Evolutionary conservation across 352 stramenopile genomes (phyloP).

Genomic region (Proteromonas lacertae): DNA sequence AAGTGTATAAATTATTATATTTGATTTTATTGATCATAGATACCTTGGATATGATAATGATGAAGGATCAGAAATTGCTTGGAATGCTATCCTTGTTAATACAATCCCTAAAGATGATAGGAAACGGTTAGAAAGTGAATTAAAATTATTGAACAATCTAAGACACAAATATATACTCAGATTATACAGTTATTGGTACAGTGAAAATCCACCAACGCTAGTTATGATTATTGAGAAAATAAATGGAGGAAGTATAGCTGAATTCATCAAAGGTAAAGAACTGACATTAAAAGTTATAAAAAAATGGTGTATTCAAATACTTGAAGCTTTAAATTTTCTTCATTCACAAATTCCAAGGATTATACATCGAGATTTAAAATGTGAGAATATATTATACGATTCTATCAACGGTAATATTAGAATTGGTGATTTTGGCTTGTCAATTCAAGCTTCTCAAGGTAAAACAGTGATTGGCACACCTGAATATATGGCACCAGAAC

Average conservation of each 20-base stretch:
- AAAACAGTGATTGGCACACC: conserved; percentile 78
- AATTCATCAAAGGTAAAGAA: conserved; percentile 81
- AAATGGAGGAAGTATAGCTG: conserved; percentile 32
- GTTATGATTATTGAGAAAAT: conserved; percentile 98
- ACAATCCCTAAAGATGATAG: conserved; percentile 65
- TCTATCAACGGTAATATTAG: conserved; percentile 77
- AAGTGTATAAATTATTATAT: too few relatives aligned
- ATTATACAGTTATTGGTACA: conserved; percentile 91
- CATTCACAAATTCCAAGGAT: conserved; percentile 88
- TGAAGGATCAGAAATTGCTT: conserved; percentile 91
- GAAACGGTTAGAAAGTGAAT: conserved; percentile 76
- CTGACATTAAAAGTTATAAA: conserved; percentile 93
- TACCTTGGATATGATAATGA: conserved; percentile 85
- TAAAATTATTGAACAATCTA: conserved; percentile 73
- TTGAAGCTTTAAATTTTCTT: conserved; percentile 80
- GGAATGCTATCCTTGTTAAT: conserved; percentile 85
- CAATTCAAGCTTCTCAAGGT: neutral
- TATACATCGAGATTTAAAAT: conserved; percentile 92
- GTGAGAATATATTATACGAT: conserved; percentile 84
- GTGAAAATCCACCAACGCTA: conserved; percentile 80
- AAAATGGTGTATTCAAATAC: conserved; percentile 77
- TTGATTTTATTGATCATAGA: too few relatives aligned
- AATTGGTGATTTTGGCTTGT: conserved; percentile 92
- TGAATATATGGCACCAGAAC: conserved; percentile 95
- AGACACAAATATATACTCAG: conserved; percentile 97